Conservation (phyloP, 805 yeast genomes). For the Saturnispora besseyi region DNA sequence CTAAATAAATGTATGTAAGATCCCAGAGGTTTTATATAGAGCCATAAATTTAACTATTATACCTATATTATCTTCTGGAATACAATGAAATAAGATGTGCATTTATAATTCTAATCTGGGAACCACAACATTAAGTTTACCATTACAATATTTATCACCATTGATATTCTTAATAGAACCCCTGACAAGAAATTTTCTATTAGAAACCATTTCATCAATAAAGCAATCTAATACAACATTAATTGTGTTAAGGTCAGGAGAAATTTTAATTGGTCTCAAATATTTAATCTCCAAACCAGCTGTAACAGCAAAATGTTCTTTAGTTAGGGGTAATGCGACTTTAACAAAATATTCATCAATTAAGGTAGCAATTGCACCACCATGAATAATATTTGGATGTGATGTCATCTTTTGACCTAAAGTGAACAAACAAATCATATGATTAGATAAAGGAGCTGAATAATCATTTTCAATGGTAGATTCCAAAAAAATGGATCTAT, state of each 20-base stretch:
- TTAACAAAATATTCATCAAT: constrained; percentile 45
- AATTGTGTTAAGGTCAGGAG: constrained; percentile 5
- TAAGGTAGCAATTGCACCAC: constrained; percentile 45
- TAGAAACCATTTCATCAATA: constrained; percentile 9
- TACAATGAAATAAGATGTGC: neutral
- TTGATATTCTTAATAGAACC: constrained; percentile 16
- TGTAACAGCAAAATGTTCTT: constrained; percentile 40
- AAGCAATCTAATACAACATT: constrained; percentile 21
- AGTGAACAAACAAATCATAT: constrained; percentile 36
- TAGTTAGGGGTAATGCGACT: constrained; percentile 41
- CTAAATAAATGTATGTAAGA: too few species aligned
- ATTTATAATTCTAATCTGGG: constrained; percentile 11
- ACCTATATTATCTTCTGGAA: neutral
- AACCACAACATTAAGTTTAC: constrained; percentile 21
- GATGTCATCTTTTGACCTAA: constrained; percentile 38
- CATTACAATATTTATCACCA: constrained; percentile 18
- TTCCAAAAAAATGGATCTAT: neutral
- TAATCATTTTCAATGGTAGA: neutral
- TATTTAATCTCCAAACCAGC: constrained; percentile 38
- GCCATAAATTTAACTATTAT: neutral
- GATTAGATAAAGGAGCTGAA: constrained; percentile 25
- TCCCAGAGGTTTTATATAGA: neutral
- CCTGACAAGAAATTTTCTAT: constrained; percentile 16
- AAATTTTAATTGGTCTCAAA: constrained; percentile 21
- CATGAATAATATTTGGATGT: constrained; percentile 43